Base-by-base conservation (phyloP, 495 filamentous ascomycete species). In the Penicillium coffeae region DNA sequence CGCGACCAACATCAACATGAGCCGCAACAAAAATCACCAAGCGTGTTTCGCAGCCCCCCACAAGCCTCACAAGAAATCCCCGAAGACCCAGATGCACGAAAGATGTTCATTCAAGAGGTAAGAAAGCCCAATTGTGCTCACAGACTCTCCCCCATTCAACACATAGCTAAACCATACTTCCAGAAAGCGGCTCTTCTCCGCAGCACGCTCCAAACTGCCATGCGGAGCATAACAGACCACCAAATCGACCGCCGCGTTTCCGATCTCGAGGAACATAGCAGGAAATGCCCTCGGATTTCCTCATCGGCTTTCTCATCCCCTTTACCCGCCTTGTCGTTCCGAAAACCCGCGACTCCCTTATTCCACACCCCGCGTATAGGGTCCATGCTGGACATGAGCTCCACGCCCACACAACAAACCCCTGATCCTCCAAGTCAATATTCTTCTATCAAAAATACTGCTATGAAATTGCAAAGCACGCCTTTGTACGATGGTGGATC, bases 121-220 rank as follows among this genome's bases (percentile, higher is more conserved):
- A 56, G 63, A 45, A 19, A 16, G 41, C n/a, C 37, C 39, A 16
- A 34, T 18, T 21, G 21, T 34, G 18, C 7, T 18, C 7, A 40
- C 16, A 21, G 4, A 25, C 15, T 21, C 42, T 39, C 37, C 14
- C 18, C 16, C 13, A n/a, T n/a, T n/a, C n/a, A n/a, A n/a, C 0
- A 34, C 20, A 19, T 27, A 20, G 38, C 35, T 45, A 48, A 38
- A 58, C 45, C 12, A 42, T 51, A 8, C n/a, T 21, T 18, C 41
- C 19, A 75, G 72, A 73, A 73, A 73, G 72, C 72, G 37, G 57
- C 37, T 32, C 63, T 72, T n/a, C 69, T 73, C 48, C 69, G 67
- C 22, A 70, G 50, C 47, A 63, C 66, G 48, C 58, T 75, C 30
- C 72, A 72, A 62, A 68, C 55, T 36, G 72, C 72, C 35, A 75